These are phyloP conservation scores for Talaromyces atroroseus DNA, from an alignment of 2,329 filamentous ascomycete genomes.

Conservation along the genomic window DNA sequence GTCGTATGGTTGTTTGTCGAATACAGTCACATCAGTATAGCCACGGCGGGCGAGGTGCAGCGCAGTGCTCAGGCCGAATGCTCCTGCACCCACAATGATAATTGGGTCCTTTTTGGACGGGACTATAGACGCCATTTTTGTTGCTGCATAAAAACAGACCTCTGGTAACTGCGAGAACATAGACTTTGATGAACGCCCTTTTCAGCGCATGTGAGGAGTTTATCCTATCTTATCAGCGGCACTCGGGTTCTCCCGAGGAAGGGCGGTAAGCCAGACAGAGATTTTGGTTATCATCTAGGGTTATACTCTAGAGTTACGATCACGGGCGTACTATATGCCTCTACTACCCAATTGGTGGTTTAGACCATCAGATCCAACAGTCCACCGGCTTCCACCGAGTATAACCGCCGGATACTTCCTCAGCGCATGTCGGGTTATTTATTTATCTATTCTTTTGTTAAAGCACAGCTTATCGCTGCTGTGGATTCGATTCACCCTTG, in stretches of 20 bases:
- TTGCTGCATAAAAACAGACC: too few relatives aligned
- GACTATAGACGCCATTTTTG: neutral
- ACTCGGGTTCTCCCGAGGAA: neutral
- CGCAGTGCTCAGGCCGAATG: conserved; percentile 31
- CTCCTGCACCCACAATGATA: conserved; percentile 25
- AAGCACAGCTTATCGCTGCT: neutral
- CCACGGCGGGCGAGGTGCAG: conserved; percentile 41
- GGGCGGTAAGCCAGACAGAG: too few relatives aligned
- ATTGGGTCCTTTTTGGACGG: conserved; percentile 15
- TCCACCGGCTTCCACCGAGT: conserved; percentile 7
- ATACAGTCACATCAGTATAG: conserved; percentile 44
- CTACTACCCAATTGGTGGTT: too few relatives aligned
- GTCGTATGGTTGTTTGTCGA: conserved; percentile 45
- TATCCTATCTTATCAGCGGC: neutral
- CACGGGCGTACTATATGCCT: too few relatives aligned
- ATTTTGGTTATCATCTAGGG: too few relatives aligned
- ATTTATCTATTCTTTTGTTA: too few relatives aligned
- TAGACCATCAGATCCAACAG: too few relatives aligned
- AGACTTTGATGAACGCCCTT: too few relatives aligned
- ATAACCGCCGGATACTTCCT: neutral
- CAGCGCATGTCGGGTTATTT: neutral
- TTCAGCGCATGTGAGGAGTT: too few relatives aligned
- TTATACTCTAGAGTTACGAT: too few relatives aligned
- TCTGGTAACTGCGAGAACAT: too few relatives aligned
- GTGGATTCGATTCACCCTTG: neutral